Conservation (phyloP, 441 rosid genomes). For the Flueggea neowawraea region DNA sequence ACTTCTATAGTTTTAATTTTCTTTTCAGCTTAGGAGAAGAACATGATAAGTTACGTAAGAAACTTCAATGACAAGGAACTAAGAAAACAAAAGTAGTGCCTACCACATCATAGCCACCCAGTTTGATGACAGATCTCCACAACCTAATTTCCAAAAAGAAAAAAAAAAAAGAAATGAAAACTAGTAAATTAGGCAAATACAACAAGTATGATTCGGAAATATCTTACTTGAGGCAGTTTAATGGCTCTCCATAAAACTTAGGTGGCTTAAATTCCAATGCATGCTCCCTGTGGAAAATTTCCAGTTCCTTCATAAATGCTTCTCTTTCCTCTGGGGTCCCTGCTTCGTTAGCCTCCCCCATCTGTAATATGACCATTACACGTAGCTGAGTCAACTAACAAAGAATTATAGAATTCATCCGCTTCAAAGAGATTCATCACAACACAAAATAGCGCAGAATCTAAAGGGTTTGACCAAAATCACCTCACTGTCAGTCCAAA, state of each 20-base stretch:
- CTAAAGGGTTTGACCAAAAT: background rate
- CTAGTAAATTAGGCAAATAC: background rate
- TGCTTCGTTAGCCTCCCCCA: constrained; percentile 50
- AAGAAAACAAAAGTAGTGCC: constrained; percentile 17
- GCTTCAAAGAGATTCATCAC: constrained; percentile 2
- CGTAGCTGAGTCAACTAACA: constrained; percentile 4
- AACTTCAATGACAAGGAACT: background rate
- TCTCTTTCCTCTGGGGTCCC: constrained; percentile 71
- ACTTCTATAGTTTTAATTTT: too few relatives aligned
- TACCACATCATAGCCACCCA: constrained; percentile 97
- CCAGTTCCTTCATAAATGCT: constrained; percentile 84
- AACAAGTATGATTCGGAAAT: constrained; percentile 8
- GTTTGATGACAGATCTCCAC: constrained; percentile 75
- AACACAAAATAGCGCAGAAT: background rate
- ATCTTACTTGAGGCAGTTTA: constrained; percentile 83
- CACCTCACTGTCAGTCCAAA: constrained; percentile 78
- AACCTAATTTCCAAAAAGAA: constrained; percentile 52
- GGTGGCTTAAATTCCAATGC: constrained; percentile 76
- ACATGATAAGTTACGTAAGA: too few relatives aligned
- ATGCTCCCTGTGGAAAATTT: constrained; percentile 56
- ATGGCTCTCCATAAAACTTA: constrained; percentile 85
- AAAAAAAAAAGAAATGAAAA: constrained; percentile 22
- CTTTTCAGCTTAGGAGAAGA: too few relatives aligned
- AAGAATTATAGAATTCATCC: constrained; percentile 1
- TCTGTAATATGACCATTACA: constrained; percentile 37